Conservation (phyloP, 2,329 filamentous ascomycete genomes). For the Dothiorella sarmentorum region DNA sequence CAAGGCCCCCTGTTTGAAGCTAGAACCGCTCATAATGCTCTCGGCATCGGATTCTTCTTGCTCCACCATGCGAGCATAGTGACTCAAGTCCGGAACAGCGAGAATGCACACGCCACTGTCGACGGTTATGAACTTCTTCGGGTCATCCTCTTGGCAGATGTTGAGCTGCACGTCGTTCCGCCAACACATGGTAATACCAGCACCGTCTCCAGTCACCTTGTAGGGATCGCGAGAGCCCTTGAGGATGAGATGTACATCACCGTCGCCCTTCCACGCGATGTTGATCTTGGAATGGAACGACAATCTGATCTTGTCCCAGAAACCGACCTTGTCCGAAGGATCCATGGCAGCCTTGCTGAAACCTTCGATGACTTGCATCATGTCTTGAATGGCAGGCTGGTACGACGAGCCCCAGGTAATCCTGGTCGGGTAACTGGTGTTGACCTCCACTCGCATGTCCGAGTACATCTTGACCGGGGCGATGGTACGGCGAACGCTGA, state of each 20-base stretch:
- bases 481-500: constrained; percentile 86
- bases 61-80: constrained; percentile 70
- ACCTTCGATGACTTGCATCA: constrained; percentile 99
- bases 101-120: constrained; percentile 94
- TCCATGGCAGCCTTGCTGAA: constrained; percentile 96
- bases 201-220: constrained; percentile 84
- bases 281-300: constrained; percentile 90
- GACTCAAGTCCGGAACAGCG: constrained; percentile 88
- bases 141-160: constrained; percentile 79
- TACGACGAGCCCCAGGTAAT: constrained; percentile 98
- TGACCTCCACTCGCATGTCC: constrained; percentile 86
- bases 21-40: constrained; percentile 57
- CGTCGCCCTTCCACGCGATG: constrained; percentile 90
- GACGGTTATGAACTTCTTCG: constrained; percentile 90
- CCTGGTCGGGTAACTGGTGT: constrained; percentile 84
- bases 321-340: constrained; percentile 87
- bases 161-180: constrained; percentile 87
- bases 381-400: constrained; percentile 95
- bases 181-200: constrained; percentile 98
- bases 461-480: constrained; percentile 96
- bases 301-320: constrained; percentile 97
- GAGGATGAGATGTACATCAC: constrained; percentile 87
- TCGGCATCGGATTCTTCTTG: constrained; percentile 53
- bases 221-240: constrained; percentile 94
- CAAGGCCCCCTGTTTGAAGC: constrained; percentile 67